Percentiles rank a stretch among this genome's conserved stretches.
Evolutionary conservation across 2,329 filamentous ascomycete species (phyloP).

Genomic region (Aspergillus tanneri): DNA sequence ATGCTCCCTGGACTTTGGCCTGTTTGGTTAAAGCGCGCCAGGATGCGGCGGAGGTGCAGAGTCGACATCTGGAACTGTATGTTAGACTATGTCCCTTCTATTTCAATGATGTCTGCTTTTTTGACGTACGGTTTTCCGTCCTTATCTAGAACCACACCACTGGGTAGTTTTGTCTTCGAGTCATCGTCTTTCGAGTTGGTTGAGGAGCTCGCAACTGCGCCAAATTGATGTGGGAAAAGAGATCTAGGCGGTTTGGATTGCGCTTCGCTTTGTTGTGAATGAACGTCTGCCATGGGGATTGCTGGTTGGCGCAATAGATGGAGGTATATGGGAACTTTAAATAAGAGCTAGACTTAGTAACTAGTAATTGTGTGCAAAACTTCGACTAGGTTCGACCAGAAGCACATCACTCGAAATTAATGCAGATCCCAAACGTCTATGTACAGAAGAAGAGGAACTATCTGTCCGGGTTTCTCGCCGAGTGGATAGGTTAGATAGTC

Average conservation of each 20-base stretch:
- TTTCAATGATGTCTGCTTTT: too few species aligned
- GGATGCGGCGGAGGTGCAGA: conserved; percentile 49
- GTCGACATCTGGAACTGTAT: conserved; percentile 42
- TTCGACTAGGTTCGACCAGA: too few species aligned
- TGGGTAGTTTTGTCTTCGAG: conserved; percentile 36
- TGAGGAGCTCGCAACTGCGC: conserved; percentile 18
- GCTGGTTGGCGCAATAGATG: too few species aligned
- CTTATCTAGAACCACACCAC: conserved; percentile 51
- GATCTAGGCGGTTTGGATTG: conserved; percentile 11
- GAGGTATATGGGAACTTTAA: too few species aligned
- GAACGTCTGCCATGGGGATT: background rate
- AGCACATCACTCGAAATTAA: background rate
- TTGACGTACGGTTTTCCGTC: conserved; percentile 51
- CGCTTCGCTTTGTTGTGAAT: conserved; percentile 5
- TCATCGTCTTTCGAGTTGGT: conserved; percentile 25
- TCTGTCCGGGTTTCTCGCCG: background rate
- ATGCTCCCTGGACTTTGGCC: conserved; percentile 38
- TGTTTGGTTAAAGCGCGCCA: conserved; percentile 48
- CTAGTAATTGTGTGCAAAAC: too few species aligned
- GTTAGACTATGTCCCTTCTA: too few species aligned
- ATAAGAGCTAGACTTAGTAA: too few species aligned
- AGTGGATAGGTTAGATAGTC: background rate
- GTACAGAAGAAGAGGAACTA: background rate
- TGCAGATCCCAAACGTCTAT: background rate
- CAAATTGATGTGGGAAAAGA: conserved; percentile 19